Evolutionary conservation across 2,329 filamentous ascomycete species (phyloP), one percentile per base, ranked within the genome.

Genomic region (Harringtonia aguacate): DNA sequence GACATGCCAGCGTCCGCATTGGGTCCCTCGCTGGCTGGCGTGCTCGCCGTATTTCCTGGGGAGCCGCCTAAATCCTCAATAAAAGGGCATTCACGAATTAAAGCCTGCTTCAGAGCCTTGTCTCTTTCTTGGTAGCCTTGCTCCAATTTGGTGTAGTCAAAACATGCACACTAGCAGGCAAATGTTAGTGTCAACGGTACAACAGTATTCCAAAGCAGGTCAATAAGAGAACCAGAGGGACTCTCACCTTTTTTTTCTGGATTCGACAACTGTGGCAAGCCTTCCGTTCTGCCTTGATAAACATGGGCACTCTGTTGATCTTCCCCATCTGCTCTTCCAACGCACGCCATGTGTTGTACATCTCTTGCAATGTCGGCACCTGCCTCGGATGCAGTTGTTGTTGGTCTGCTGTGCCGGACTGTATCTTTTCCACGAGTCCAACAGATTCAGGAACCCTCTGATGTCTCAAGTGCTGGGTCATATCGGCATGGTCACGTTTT

Each of bases 281-380:
- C 17, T 37, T 38, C 2, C 41, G 34, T 17, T 45, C 45, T 14
- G 43, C 44, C 14, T 45, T 43, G 36, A 52, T 41, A 7, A 41
- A 48, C 46, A 49, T 45, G 15, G 50, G 50, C 18, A 52, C 40
- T 5, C 50, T 44, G 8, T 35, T 20, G 15, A 49, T 46, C 4
- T 42, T 27, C 13, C 36, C 29, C 4, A 52, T 20, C 21, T 50
- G 44, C 5, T 50, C 45, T 18, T 46, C 46, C 12, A 52, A 36
- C 0, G 50, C 43, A 2, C 50, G 45, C 50, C 48, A 50, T 4
- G 50, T 46, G 42, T 52, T 52, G 48, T 52, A 52, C 50, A 52
- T 49, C 5, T 52, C 50, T 22, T 52, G 50, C 15, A 49, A 31
- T 3, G 50, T 48, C 1, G 50, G 50, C 4, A 14, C 21, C 28